phyloP scores from a whole-genome alignment of 768 basidiomycete species.

The Mycena galericulata region DNA sequence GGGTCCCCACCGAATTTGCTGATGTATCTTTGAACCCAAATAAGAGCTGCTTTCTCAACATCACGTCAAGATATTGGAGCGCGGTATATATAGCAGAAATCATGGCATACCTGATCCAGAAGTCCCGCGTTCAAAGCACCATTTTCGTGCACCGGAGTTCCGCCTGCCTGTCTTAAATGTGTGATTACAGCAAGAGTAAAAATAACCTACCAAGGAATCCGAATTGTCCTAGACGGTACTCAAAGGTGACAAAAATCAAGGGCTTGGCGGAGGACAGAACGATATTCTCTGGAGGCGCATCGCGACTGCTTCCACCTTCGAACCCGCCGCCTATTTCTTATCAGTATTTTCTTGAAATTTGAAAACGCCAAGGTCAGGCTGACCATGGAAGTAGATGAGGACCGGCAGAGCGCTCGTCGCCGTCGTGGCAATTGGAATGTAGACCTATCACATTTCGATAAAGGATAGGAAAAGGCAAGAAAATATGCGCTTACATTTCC shows the following conservation, averaged over 20 bases:
- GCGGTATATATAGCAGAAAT: neutral
- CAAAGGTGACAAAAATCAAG: conserved; percentile 56
- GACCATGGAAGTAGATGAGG: conserved; percentile 58
- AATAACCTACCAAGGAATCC: conserved; percentile 51
- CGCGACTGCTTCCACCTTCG: conserved; percentile 49
- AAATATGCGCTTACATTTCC: conserved; percentile 48
- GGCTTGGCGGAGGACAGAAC: conserved; percentile 46
- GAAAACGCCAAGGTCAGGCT: conserved; percentile 6
- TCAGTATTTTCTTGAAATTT: neutral
- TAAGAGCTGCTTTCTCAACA: conserved; percentile 48
- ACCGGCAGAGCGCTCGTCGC: conserved; percentile 40
- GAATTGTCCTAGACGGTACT: conserved; percentile 56
- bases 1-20: conserved; percentile 52
- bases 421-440: conserved; percentile 27
- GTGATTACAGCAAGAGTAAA: neutral
- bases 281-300: conserved; percentile 46
- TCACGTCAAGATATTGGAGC: neutral
- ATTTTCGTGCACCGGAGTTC: conserved; percentile 43
- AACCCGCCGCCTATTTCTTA: conserved; percentile 55
- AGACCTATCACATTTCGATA: conserved; percentile 22
- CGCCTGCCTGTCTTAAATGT: conserved; percentile 39
- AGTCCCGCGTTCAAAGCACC: conserved; percentile 54
- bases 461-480: neutral
- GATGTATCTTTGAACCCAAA: conserved; percentile 55
- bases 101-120: conserved; percentile 38